phyloP scores from a whole-genome alignment of 805 yeast genomes.

The Suhomyces kilbournensis region DNA sequence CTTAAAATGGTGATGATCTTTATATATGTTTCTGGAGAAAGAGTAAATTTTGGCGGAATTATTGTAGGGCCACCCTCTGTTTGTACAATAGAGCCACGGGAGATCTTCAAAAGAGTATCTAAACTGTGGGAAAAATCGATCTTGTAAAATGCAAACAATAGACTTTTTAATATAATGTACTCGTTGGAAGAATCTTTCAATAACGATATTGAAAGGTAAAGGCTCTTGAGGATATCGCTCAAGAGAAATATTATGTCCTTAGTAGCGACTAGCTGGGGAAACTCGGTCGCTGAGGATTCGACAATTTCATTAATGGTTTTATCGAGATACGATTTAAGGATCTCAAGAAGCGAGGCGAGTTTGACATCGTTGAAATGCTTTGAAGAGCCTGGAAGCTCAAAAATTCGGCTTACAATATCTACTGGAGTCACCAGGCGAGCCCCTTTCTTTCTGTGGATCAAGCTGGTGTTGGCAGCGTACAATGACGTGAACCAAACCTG shows the following conservation, averaged over 20 bases:
- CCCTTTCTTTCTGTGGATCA: constrained; percentile 3
- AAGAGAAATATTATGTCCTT: constrained; percentile 26
- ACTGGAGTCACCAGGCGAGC: constrained; percentile 3
- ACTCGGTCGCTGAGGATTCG: constrained; percentile 7
- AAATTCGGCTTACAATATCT: constrained; percentile 16
- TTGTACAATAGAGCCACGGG: constrained; percentile 2
- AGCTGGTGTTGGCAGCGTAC: constrained; percentile 4
- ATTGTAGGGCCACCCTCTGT: neutral
- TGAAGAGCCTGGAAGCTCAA: constrained; percentile 16
- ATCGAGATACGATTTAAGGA: constrained; percentile 16
- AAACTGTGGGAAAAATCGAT: constrained; percentile 21
- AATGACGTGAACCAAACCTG: constrained; percentile 21
- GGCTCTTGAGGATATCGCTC: constrained; percentile 21
- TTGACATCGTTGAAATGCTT: constrained; percentile 12
- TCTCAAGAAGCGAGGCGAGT: constrained; percentile 14
- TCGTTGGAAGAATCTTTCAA: constrained; percentile 15
- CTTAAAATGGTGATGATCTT: constrained; percentile 24
- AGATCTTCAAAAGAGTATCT: constrained; percentile 14
- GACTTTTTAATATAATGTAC: constrained; percentile 17
- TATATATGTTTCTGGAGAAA: constrained; percentile 27
- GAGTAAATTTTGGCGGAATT: constrained; percentile 17
- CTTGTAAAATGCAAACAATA: constrained; percentile 22
- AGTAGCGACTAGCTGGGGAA: constrained; percentile 15
- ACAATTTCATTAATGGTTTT: constrained; percentile 13
- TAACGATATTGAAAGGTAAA: constrained; percentile 15